A percentile compares a stretch with the other conserved stretches of the same genome.
These are phyloP conservation scores for Mrakia gelida DNA, from an alignment of 768 basidiomycete genomes.

Conservation along the genomic window DNA sequence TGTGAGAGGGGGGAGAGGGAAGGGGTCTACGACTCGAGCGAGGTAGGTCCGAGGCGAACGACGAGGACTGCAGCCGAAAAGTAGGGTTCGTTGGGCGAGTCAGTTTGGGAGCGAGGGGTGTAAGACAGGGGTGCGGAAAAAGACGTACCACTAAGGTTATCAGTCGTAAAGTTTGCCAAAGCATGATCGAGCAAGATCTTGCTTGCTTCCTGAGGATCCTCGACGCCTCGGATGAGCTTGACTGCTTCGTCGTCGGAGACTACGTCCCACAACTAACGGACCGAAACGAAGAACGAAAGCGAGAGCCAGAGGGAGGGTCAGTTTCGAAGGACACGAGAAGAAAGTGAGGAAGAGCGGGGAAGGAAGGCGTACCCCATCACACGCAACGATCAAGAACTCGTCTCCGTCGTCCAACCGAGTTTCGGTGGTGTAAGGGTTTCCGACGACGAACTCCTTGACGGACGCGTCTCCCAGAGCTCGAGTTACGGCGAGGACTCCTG, in stretches of 20 bases:
- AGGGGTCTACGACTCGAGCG: neutral
- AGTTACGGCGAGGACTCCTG: constrained; percentile 83
- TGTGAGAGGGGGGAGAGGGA: neutral
- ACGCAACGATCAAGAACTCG: constrained; percentile 91
- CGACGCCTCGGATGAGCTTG: constrained; percentile 62
- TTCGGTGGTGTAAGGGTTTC: constrained; percentile 97
- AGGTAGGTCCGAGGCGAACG: neutral
- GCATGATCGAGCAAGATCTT: constrained; percentile 73
- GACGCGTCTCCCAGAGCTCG: constrained; percentile 91
- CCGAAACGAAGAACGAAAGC: neutral
- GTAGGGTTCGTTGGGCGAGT: no score
- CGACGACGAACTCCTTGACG: constrained; percentile 99
- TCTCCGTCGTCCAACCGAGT: constrained; percentile 84
- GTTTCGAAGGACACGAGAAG: neutral
- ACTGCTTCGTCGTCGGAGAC: constrained; percentile 84
- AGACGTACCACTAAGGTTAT: constrained; percentile 70
- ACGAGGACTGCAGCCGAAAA: neutral
- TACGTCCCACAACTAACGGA: constrained; percentile 86
- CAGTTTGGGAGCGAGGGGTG: neutral
- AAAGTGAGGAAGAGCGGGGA: neutral
- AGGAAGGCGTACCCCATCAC: constrained; percentile 76
- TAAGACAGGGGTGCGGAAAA: neutral
- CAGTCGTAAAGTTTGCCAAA: constrained; percentile 79
- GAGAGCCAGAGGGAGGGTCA: no score
- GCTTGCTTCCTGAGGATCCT: constrained; percentile 80